Conservation (phyloP, 2,329 filamentous ascomycete species). For the Xylariaceae sp. region DNA sequence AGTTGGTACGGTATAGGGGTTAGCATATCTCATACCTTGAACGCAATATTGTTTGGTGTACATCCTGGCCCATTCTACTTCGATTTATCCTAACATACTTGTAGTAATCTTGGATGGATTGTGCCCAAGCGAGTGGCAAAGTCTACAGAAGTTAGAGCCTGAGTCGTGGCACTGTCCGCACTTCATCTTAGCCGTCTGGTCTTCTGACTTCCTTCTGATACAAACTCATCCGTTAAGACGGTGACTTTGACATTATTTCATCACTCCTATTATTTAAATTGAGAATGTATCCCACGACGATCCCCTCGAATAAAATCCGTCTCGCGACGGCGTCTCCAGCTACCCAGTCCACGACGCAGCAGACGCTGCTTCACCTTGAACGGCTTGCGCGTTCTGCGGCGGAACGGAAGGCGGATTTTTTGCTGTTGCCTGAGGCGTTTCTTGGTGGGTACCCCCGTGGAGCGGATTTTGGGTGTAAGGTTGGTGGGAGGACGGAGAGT, state of each 20-base stretch:
- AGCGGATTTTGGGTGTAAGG: conserved; percentile 66
- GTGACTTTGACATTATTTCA: background rate
- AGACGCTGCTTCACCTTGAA: conserved; percentile 64
- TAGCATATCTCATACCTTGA: too few species aligned
- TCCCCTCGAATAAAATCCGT: conserved; percentile 36
- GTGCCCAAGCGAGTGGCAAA: too few species aligned
- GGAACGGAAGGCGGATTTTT: conserved; percentile 51
- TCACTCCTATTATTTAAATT: background rate
- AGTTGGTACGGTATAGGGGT: too few species aligned
- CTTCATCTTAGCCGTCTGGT: too few species aligned
- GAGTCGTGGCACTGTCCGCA: too few species aligned
- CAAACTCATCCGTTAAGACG: background rate
- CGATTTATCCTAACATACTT: too few species aligned
- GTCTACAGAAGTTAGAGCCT: too few species aligned
- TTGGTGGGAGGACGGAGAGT: conserved; percentile 63
- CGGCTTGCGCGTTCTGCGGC: conserved; percentile 60
- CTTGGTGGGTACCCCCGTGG: conserved; percentile 87
- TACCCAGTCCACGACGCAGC: conserved; percentile 43
- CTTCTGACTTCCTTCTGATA: too few species aligned
- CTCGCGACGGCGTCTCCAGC: conserved; percentile 53
- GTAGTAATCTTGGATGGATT: too few species aligned
- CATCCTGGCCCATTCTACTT: too few species aligned
- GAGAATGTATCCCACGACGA: conserved; percentile 12
- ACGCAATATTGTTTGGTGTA: too few species aligned
- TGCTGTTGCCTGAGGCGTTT: conserved; percentile 89